phyloP scores from a whole-genome alignment of 768 basidiomycete genomes.

The Agrocybe praecox region DNA sequence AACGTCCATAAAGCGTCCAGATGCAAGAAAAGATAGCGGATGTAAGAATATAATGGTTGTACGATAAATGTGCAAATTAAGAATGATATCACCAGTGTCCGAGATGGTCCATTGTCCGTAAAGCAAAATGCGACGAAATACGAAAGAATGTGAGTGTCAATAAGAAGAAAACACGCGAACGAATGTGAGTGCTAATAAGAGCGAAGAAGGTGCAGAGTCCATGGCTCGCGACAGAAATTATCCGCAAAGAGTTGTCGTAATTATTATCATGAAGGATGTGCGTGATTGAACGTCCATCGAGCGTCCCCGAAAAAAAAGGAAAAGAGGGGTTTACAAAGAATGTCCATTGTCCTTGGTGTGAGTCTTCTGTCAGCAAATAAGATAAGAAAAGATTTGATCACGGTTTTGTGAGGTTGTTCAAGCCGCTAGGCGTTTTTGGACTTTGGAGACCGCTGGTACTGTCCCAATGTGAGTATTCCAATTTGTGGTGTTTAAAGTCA shows the following conservation, averaged over 20 bases:
- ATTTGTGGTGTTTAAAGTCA: not conserved
- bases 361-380: constrained; percentile 1
- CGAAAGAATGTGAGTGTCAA: constrained; percentile 2
- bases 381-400: constrained; percentile 11
- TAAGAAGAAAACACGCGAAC: not conserved
- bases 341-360: not conserved
- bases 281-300: constrained; percentile 22
- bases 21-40: not conserved
- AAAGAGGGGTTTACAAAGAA: not conserved
- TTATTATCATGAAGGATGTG: constrained; percentile 8
- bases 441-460: constrained; percentile 41
- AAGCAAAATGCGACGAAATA: not conserved
- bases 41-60: not conserved
- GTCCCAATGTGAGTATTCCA: not conserved
- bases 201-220: constrained; percentile 25
- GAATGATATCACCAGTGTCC: constrained; percentile 1
- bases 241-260: constrained; percentile 9
- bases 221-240: constrained; percentile 22
- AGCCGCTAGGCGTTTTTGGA: constrained; percentile 42
- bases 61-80: not conserved
- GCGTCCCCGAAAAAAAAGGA: constrained; percentile 8
- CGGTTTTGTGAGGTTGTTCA: constrained; percentile 9
- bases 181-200: constrained; percentile 3
- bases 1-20: constrained; percentile 11
- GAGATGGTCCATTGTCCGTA: constrained; percentile 8